phyloP scores from a whole-genome alignment of 2,329 filamentous ascomycete genomes.

The Cryphonectria naterciae region DNA sequence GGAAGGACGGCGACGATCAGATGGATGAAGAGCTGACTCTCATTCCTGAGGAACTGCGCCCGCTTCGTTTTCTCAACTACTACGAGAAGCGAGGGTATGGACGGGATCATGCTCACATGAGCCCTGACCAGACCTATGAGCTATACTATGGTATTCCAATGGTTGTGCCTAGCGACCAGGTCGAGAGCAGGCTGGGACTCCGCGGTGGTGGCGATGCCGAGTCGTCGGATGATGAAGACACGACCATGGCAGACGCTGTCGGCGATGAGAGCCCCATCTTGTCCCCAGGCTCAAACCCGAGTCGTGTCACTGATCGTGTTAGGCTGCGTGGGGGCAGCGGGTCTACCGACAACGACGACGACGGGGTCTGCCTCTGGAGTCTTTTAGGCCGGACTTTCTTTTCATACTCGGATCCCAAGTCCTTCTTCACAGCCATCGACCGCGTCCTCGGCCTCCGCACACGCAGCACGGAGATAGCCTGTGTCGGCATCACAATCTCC shows the following conservation, averaged over 20 bases:
- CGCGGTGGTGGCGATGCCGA: background rate
- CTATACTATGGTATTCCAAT: conserved; percentile 23
- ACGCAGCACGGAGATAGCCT: background rate
- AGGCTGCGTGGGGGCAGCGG: conserved; percentile 16
- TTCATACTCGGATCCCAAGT: background rate
- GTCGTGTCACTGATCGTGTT: background rate
- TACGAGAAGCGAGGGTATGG: conserved; percentile 27
- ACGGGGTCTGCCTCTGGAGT: conserved; percentile 9
- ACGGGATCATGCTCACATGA: conserved; percentile 24
- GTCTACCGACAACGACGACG: background rate
- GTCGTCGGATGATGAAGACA: background rate
- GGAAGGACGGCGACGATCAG: conserved; percentile 29
- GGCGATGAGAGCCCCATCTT: background rate
- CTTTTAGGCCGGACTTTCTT: conserved; percentile 13
- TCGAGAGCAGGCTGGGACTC: background rate
- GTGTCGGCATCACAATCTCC: conserved; percentile 10
- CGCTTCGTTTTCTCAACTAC: conserved; percentile 30
- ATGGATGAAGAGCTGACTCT: conserved; percentile 31
- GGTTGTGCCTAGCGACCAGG: conserved; percentile 3
- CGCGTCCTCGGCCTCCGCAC: conserved; percentile 4
- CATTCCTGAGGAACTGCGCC: conserved; percentile 24
- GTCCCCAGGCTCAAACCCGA: background rate
- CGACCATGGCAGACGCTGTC: background rate
- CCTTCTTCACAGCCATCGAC: conserved; percentile 23
- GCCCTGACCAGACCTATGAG: conserved; percentile 24